Evolutionary conservation across 768 basidiomycete genomes (phyloP).

Genomic region (Mrakia frigida): DNA sequence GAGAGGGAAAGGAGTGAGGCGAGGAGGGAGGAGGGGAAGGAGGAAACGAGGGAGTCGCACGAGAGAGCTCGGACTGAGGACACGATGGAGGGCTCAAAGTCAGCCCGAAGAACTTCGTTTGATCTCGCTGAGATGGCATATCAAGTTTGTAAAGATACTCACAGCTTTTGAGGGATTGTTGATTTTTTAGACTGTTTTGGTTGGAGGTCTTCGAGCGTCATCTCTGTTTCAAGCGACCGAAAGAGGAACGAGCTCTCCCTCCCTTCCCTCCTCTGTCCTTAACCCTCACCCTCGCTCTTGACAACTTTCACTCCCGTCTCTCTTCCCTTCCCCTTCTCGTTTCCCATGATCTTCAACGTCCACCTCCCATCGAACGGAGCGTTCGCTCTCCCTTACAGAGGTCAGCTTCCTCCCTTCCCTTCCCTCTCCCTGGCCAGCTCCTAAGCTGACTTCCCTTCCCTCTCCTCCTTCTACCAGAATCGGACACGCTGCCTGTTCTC

Average conservation of each 20-base stretch:
- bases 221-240: no score
- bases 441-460: not conserved
- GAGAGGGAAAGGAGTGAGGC: not conserved
- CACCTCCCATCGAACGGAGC: conserved; percentile 93
- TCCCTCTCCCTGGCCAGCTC: not conserved
- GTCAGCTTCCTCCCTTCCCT: conserved; percentile 47
- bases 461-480: not conserved
- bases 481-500: conserved; percentile 20
- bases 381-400: conserved; percentile 94
- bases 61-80: no score
- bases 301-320: conserved; percentile 33
- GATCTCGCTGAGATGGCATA: no score
- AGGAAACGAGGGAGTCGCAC: not conserved
- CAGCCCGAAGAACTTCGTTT: no score
- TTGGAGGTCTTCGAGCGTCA: no score
- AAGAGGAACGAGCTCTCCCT: no score
- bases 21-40: not conserved
- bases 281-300: not conserved
- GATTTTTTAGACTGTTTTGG: no score
- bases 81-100: no score
- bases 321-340: not conserved
- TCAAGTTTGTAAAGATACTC: no score
- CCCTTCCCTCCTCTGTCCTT: no score
- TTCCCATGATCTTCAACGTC: conserved; percentile 50
- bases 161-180: no score